Evolutionary conservation across 2,329 filamentous ascomycete genomes (phyloP).

Genomic region (Venturia aucupariae): DNA sequence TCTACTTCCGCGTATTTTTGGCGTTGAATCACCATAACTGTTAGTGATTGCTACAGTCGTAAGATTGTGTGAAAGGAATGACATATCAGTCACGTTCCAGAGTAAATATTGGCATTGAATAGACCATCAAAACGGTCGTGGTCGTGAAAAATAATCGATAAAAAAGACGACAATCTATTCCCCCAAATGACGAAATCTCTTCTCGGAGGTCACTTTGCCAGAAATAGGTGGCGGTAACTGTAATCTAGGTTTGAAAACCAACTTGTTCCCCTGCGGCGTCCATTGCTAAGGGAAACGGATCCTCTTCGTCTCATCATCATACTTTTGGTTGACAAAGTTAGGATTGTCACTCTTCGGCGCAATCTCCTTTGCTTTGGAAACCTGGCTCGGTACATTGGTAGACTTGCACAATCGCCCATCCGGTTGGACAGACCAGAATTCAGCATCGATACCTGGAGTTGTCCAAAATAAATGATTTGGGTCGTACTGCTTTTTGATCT

Average conservation of each 20-base stretch:
- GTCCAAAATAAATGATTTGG: slow-evolving; percentile 14
- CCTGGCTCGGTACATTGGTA: neutral
- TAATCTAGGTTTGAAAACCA: neutral
- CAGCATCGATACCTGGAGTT: slow-evolving; percentile 14
- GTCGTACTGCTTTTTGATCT: slow-evolving; percentile 16
- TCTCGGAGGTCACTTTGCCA: neutral
- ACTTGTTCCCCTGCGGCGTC: neutral
- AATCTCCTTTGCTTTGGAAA: neutral
- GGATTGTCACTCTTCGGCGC: slow-evolving; percentile 6
- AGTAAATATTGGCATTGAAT: too few species aligned
- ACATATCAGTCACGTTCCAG: too few species aligned
- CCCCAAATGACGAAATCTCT: neutral
- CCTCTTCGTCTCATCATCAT: neutral
- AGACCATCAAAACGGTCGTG: too few species aligned
- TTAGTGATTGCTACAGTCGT: too few species aligned
- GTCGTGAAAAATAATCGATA: too few species aligned
- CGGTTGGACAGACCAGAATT: neutral
- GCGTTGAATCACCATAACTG: too few species aligned
- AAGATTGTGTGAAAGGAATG: too few species aligned
- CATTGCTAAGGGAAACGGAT: neutral
- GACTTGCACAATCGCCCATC: slow-evolving; percentile 12
- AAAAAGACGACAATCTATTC: neutral
- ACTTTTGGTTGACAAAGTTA: slow-evolving; percentile 3
- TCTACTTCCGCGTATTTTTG: too few species aligned
- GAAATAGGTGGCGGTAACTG: neutral